A percentile compares a stretch with the other conserved stretches of the same genome.
phyloP scores from a whole-genome alignment of 495 filamentous ascomycete species.

The Daldinia grandis region DNA sequence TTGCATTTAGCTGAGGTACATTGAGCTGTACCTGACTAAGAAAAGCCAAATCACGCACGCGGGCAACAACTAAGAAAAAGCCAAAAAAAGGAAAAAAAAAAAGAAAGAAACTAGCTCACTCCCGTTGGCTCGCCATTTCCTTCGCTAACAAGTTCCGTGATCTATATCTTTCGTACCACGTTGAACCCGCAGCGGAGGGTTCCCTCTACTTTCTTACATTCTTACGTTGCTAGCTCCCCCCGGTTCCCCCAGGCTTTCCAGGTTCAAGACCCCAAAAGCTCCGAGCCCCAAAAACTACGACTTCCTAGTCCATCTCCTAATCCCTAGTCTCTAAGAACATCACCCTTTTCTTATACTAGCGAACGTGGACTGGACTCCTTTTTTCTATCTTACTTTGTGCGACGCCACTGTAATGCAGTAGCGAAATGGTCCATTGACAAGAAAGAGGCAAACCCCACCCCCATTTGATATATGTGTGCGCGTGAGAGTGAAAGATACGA shows the following conservation, averaged over 20 bases:
- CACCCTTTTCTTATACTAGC: not conserved
- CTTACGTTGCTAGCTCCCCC: not conserved
- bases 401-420: slow-evolving; percentile 3
- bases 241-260: not conserved
- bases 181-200: slow-evolving; percentile 12
- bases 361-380: not conserved
- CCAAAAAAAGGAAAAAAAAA: not conserved
- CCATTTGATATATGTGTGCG: slow-evolving; percentile 23
- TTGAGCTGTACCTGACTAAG: slow-evolving; percentile 23
- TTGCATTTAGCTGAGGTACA: slow-evolving; percentile 19
- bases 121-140: slow-evolving; percentile 13
- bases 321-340: not conserved
- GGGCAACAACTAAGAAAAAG: slow-evolving; percentile 2
- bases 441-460: slow-evolving; percentile 23
- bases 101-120: not conserved
- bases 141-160: slow-evolving; percentile 7
- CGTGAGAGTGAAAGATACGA: slow-evolving; percentile 25
- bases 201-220: not conserved
- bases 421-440: slow-evolving; percentile 29
- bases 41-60: slow-evolving; percentile 1
- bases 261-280: not conserved
- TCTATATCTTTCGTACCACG: slow-evolving; percentile 25
- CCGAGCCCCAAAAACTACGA: not conserved
- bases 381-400: slow-evolving; percentile 8
- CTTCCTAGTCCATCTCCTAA: not conserved